Evolutionary conservation across 805 yeast species (phyloP).

Genomic region (Pichia heedii): DNA sequence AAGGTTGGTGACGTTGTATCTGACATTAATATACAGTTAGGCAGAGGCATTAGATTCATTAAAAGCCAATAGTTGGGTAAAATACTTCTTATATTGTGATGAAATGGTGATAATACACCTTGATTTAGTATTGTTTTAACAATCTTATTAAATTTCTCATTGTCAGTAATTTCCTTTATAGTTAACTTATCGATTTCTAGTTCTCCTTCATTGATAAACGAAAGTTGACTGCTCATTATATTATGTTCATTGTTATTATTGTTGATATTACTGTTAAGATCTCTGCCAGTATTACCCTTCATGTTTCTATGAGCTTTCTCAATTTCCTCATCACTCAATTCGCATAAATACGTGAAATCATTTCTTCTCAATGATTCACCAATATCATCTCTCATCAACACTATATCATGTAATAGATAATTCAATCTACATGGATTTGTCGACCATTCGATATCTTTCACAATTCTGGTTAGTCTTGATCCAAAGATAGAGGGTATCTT

Average conservation of each 20-base stretch:
- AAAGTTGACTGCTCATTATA: background rate
- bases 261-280: background rate
- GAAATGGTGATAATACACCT: constrained; percentile 79
- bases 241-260: constrained; percentile 2
- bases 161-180: constrained; percentile 32
- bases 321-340: constrained; percentile 15
- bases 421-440: constrained; percentile 75
- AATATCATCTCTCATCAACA: constrained; percentile 62
- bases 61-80: constrained; percentile 63
- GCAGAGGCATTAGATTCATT: constrained; percentile 69
- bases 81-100: constrained; percentile 49
- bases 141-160: constrained; percentile 55
- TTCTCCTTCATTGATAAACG: constrained; percentile 14
- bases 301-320: constrained; percentile 8
- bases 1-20: constrained; percentile 67
- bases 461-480: constrained; percentile 51
- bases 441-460: constrained; percentile 42
- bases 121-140: constrained; percentile 81
- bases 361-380: constrained; percentile 64
- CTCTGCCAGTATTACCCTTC: background rate
- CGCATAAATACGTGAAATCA: constrained; percentile 43
- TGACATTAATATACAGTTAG: constrained; percentile 51
- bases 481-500: constrained; percentile 67
- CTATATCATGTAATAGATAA: constrained; percentile 79
- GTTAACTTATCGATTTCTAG: constrained; percentile 22